Evolutionary conservation across 352 stramenopile species (phyloP).

Genomic region (Phytophthora pini): DNA sequence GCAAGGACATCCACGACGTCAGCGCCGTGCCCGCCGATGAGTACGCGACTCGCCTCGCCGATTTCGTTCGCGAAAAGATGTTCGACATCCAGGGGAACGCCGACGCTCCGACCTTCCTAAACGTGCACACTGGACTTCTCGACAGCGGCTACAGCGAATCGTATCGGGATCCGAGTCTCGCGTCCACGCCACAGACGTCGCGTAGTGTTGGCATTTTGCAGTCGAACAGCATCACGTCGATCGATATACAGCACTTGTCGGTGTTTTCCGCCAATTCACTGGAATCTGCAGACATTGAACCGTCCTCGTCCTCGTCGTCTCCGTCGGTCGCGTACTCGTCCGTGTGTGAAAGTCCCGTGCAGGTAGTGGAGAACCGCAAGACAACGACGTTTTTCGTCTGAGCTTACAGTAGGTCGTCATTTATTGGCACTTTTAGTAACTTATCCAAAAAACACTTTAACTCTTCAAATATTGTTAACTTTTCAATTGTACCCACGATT

Average conservation of each 20-base stretch:
- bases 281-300: conserved; percentile 40
- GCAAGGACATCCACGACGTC: conserved; percentile 85
- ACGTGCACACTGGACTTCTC: conserved; percentile 8
- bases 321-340: conserved; percentile 71
- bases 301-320: conserved; percentile 50
- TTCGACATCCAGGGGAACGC: conserved; percentile 62
- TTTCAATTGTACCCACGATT: background rate
- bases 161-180: conserved; percentile 23
- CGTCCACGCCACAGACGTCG: conserved; percentile 25
- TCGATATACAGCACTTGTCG: conserved; percentile 51
- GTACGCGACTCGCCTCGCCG: conserved; percentile 72
- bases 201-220: conserved; percentile 22
- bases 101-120: conserved; percentile 24
- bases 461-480: background rate
- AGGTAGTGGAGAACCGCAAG: conserved; percentile 39
- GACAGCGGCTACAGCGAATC: conserved; percentile 30
- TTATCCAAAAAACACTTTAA: conserved; percentile 15
- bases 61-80: conserved; percentile 76
- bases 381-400: conserved; percentile 65
- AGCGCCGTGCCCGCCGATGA: conserved; percentile 76
- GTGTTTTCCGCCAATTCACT: conserved; percentile 55
- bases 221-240: conserved; percentile 26
- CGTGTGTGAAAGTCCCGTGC: conserved; percentile 59
- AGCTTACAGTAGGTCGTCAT: conserved; percentile 4
- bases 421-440: conserved; percentile 26